Conservation (phyloP, 1,284 basidiomycete genomes). For the Heterobasidion annosum region DNA sequence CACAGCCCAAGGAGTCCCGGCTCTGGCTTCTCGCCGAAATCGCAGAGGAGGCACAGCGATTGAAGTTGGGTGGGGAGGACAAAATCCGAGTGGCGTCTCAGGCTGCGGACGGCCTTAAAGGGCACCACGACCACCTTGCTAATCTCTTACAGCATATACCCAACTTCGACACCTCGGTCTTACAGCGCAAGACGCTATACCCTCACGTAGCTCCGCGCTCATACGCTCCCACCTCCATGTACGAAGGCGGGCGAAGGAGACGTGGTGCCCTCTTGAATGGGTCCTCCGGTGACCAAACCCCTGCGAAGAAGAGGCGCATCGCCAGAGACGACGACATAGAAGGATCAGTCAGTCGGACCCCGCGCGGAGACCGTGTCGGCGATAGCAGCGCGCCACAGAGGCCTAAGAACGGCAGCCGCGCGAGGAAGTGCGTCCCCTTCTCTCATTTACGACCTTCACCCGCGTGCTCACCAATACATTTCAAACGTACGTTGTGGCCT, state of each 20-base stretch:
- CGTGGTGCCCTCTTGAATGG: conserved; percentile 27
- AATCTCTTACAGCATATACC: conserved; percentile 60
- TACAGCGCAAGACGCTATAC: conserved; percentile 59
- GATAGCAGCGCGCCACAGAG: conserved; percentile 38
- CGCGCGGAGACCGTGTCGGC: conserved; percentile 6
- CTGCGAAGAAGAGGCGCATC: conserved; percentile 10
- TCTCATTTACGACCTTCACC: background rate
- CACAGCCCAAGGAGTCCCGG: conserved; percentile 66
- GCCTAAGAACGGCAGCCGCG: conserved; percentile 21
- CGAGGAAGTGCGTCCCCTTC: conserved; percentile 23
- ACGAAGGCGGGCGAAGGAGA: conserved; percentile 50
- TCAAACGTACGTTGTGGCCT: background rate
- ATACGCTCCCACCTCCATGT: conserved; percentile 47
- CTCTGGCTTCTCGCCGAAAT: conserved; percentile 87
- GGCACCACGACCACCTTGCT: conserved; percentile 64
- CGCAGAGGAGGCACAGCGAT: conserved; percentile 85
- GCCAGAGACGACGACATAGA: conserved; percentile 11
- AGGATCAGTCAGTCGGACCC: conserved; percentile 5
- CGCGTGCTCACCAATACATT: background rate
- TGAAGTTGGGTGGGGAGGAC: conserved; percentile 96
- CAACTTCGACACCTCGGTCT: conserved; percentile 48
- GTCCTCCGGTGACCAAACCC: conserved; percentile 14
- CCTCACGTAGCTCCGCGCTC: conserved; percentile 63
- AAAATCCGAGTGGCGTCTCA: conserved; percentile 96
- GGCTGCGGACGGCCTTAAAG: conserved; percentile 83